Evolutionary conservation across 1,139 yeast species (phyloP).

Genomic region (Arxiozyma bovina): DNA sequence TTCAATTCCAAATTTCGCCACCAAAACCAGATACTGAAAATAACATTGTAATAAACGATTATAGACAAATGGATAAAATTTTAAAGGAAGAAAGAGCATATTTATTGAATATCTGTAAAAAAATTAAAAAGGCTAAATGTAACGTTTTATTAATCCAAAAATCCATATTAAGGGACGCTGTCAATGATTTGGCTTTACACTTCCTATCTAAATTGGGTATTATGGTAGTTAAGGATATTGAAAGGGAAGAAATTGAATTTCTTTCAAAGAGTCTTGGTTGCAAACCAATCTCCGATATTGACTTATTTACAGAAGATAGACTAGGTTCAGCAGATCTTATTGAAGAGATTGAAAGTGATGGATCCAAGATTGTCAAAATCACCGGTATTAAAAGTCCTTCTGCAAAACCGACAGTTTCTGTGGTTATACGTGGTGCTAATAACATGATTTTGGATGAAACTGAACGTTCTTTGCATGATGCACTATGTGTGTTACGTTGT

Average conservation of each 20-base stretch:
- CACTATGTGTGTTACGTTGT: conserved; percentile 92
- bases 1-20: conserved; percentile 95
- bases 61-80: conserved; percentile 98
- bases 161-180: conserved; percentile 93
- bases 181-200: conserved; percentile 90
- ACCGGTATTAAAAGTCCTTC: conserved; percentile 61
- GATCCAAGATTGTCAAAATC: conserved; percentile 83
- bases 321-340: conserved; percentile 85
- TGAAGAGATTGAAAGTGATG: conserved; percentile 87
- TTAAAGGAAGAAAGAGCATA: conserved; percentile 96
- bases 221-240: conserved; percentile 90
- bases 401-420: conserved; percentile 71
- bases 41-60: conserved; percentile 92
- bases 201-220: conserved; percentile 87
- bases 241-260: conserved; percentile 93
- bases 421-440: conserved; percentile 93
- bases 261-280: conserved; percentile 87
- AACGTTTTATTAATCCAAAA: conserved; percentile 89
- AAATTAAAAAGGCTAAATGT: conserved; percentile 93
- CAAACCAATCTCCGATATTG: conserved; percentile 93
- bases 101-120: conserved; percentile 85
- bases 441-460: conserved; percentile 84
- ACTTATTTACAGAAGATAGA: conserved; percentile 84
- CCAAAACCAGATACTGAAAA: conserved; percentile 99
- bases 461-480: conserved; percentile 94